These are phyloP conservation scores for Neoscytalidium dimidiatum DNA, from an alignment of 2,329 filamentous ascomycete species.

Conservation along the genomic window DNA sequence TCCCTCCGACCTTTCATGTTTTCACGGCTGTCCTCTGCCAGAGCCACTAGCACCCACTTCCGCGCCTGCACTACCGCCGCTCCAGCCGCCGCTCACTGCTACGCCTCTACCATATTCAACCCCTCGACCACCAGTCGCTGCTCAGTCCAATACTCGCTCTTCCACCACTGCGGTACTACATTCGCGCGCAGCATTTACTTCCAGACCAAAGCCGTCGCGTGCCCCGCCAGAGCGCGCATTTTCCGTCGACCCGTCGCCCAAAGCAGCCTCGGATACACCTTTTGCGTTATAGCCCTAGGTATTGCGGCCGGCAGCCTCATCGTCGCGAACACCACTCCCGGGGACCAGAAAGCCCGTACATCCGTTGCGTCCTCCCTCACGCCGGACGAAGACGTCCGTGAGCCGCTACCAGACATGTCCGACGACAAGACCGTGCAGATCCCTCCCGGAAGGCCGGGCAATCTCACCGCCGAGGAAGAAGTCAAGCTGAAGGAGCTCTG, in stretches of 20 bases:
- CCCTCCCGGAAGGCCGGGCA: conserved; percentile 76
- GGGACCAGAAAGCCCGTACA: conserved; percentile 1
- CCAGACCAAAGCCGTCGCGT: neutral
- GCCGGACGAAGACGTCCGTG: neutral
- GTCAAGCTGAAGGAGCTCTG: conserved; percentile 87
- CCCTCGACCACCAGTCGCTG: neutral
- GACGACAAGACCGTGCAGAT: conserved; percentile 42
- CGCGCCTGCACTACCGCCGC: neutral
- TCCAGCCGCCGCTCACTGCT: neutral
- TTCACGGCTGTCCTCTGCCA: neutral
- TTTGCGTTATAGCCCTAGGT: conserved; percentile 32
- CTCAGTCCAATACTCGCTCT: neutral
- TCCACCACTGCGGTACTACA: neutral
- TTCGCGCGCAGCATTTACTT: neutral
- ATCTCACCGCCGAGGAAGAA: conserved; percentile 86
- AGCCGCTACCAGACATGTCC: neutral
- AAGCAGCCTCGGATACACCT: conserved; percentile 30
- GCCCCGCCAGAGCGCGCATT: neutral
- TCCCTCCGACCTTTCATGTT: conserved; percentile 13
- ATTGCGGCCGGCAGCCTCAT: conserved; percentile 37
- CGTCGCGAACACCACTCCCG: conserved; percentile 22
- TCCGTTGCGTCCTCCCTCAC: conserved; percentile 21
- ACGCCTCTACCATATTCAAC: neutral
- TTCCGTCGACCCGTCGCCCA: neutral
- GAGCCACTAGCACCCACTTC: neutral